Percentiles rank a stretch among this genome's conserved stretches.
Evolutionary conservation across 768 basidiomycete species (phyloP).

Genomic region (Phylloporus sp.): DNA sequence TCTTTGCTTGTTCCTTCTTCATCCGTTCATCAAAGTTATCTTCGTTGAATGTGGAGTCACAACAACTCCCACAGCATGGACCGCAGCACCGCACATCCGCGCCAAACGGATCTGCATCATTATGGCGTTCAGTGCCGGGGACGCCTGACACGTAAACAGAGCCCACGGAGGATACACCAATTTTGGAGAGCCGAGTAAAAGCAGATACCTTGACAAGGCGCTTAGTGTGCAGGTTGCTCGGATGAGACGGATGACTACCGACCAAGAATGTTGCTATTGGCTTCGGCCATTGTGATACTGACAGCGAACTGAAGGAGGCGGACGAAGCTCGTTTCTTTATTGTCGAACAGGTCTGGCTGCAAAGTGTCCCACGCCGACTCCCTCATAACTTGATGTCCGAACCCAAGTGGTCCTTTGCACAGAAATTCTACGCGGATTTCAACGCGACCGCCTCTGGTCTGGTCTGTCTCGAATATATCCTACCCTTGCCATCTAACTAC

Average conservation of each 20-base stretch:
- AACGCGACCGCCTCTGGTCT: slow-evolving; percentile 24
- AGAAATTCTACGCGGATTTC: slow-evolving; percentile 26
- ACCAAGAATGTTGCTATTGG: slow-evolving; percentile 11
- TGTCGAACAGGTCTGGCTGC: too few relatives aligned
- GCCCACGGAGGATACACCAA: slow-evolving; percentile 27
- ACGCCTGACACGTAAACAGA: neutral
- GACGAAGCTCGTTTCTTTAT: too few relatives aligned
- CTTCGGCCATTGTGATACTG: slow-evolving; percentile 17
- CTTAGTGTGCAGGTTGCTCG: neutral
- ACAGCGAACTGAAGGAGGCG: neutral
- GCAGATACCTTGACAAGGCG: slow-evolving; percentile 10
- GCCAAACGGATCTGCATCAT: slow-evolving; percentile 20
- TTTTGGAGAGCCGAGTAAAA: slow-evolving; percentile 9
- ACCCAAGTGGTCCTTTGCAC: slow-evolving; percentile 27
- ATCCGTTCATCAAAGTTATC: slow-evolving; percentile 29
- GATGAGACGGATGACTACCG: slow-evolving; percentile 2
- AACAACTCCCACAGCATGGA: slow-evolving; percentile 27
- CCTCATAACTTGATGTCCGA: slow-evolving; percentile 4
- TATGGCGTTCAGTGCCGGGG: neutral
- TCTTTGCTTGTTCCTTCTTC: slow-evolving; percentile 21
- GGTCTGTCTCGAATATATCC: neutral
- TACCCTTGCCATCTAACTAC: slow-evolving; percentile 12
- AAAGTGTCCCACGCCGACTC: neutral
- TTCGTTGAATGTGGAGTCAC: slow-evolving; percentile 24
- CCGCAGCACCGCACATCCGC: slow-evolving; percentile 20